Evolutionary conservation across 495 filamentous ascomycete species (phyloP).

Genomic region (Echria macrotheca): DNA sequence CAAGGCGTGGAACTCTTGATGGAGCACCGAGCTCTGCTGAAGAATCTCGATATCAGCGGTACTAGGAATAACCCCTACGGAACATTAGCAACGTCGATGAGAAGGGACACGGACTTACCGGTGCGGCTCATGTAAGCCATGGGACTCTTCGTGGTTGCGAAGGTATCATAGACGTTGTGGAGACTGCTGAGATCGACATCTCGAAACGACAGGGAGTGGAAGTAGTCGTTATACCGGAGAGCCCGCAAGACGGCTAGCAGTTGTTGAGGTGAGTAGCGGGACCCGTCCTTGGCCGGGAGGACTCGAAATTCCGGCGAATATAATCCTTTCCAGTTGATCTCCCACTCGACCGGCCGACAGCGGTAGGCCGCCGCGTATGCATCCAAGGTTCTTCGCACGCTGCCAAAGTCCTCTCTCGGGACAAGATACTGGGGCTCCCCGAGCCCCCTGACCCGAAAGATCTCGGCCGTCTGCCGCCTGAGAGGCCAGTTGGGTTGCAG

Average conservation of each 20-base stretch:
- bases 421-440: slow-evolving; percentile 44
- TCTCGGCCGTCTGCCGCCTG: slow-evolving; percentile 58
- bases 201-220: slow-evolving; percentile 76
- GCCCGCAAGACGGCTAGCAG: slow-evolving; percentile 81
- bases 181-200: slow-evolving; percentile 56
- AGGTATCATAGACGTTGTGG: slow-evolving; percentile 27
- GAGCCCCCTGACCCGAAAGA: slow-evolving; percentile 60
- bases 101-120: slow-evolving; percentile 23
- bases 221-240: slow-evolving; percentile 87
- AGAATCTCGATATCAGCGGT: slow-evolving; percentile 33
- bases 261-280: slow-evolving; percentile 65
- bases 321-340: slow-evolving; percentile 67
- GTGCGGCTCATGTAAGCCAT: slow-evolving; percentile 29
- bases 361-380: slow-evolving; percentile 79
- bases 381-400: slow-evolving; percentile 75
- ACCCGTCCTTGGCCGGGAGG: slow-evolving; percentile 56
- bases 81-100: slow-evolving; percentile 8
- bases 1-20: slow-evolving; percentile 46
- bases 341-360: slow-evolving; percentile 71
- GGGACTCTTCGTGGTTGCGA: slow-evolving; percentile 18
- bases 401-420: slow-evolving; percentile 68
- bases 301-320: slow-evolving; percentile 81
- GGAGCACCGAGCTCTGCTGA: slow-evolving; percentile 33
- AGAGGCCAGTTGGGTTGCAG: slow-evolving; percentile 81
- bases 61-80: slow-evolving; percentile 22